Evolutionary conservation across 257 asterid species (phyloP), one percentile per base, ranked within the genome.

Genomic region (Ligustrum vulgare): DNA sequence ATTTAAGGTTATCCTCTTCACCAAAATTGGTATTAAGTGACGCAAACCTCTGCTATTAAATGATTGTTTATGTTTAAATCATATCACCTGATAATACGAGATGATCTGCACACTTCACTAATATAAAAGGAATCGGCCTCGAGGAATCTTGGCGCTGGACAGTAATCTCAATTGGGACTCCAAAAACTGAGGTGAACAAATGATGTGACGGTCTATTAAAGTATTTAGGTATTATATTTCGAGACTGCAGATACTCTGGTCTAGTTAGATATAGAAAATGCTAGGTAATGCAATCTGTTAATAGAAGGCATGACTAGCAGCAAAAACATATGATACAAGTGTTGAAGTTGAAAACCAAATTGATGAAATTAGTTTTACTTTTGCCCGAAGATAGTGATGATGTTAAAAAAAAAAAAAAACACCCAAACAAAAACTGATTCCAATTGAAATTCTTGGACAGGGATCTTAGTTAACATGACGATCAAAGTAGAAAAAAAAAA

Each of bases 51-150:
- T 22, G 32, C 65, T 37, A 32, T 13, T 6, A 64, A 36, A n/a
- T 67, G 9, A 39, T 58, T 36, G 45, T 51, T 33, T 65, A 34
- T 41, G 49, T 37, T 69, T 69, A 22, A 67, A 67, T 64, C 71
- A 33, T 64, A 33, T 75, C 84, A 94, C 98, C 98, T 89, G 98
- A 89, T 84, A 91, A 73, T 80, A 94, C 87, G 77, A 94, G 96
- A 82, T 58, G 79, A 88, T 94, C 98, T 20, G 93, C 97, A 84
- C 97, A 88, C 67, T 87, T 89, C 86, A 88, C 85, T 86, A 92
- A 70, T 77, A 94, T 80, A 76, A 35, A 83, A 45, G 98, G 98
- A 82, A 94, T 71, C 16, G 88, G 91, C 69, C 78, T 82, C 62
- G 79, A 79, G 71, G 96, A 90, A 78, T 87, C 87, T 81, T 92